Conservation (phyloP, 257 asterid genomes). For the Fraxinus cuspidata region DNA sequence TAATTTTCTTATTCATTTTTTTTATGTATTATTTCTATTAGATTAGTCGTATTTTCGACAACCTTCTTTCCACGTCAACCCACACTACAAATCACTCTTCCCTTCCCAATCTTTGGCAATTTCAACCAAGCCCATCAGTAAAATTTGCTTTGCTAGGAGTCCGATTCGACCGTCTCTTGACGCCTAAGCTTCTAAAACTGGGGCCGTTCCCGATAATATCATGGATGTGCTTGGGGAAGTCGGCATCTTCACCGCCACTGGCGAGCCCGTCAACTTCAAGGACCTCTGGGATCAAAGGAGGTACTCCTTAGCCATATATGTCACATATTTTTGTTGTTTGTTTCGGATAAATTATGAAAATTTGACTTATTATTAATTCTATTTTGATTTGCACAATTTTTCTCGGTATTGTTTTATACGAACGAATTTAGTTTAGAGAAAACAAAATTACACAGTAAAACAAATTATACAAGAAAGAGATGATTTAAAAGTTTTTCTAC, state of each 20-base stretch:
- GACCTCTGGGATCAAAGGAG: conserved; percentile 85
- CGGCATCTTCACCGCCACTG: conserved; percentile 66
- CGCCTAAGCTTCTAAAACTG: conserved; percentile 38
- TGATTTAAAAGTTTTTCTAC: neutral
- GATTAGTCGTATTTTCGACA: too few relatives aligned
- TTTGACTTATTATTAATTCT: neutral
- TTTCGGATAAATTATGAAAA: neutral
- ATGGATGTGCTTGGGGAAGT: conserved; percentile 59
- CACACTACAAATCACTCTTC: conserved; percentile 21
- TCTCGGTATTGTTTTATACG: neutral
- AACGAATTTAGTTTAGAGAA: neutral
- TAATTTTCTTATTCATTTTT: too few relatives aligned
- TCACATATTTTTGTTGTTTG: neutral
- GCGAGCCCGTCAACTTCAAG: conserved; percentile 65
- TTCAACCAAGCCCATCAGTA: conserved; percentile 26
- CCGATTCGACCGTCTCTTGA: conserved; percentile 19
- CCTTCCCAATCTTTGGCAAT: conserved; percentile 18
- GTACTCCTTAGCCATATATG: conserved; percentile 27
- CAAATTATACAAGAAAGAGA: neutral
- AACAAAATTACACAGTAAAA: neutral
- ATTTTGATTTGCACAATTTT: neutral
- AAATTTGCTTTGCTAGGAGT: conserved; percentile 12
- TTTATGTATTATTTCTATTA: too few relatives aligned
- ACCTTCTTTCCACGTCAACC: conserved; percentile 21
- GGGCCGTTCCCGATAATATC: conserved; percentile 48